phyloP scores from a whole-genome alignment of 768 basidiomycete species.

The Podaxis sp. region DNA sequence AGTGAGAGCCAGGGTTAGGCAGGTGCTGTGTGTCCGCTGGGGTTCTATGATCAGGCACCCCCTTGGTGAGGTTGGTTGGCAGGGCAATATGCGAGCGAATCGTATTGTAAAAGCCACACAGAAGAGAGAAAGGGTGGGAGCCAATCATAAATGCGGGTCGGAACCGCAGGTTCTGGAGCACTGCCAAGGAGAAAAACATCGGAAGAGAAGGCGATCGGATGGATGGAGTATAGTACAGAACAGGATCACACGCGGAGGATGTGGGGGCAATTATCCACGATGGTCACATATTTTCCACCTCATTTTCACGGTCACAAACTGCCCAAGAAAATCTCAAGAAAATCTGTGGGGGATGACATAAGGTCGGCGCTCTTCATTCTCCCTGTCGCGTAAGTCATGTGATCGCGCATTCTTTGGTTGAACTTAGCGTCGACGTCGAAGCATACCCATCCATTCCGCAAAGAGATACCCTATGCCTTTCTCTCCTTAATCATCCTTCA shows the following conservation, averaged over 20 bases:
- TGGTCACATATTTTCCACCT: neutral
- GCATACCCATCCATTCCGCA: conserved; percentile 3
- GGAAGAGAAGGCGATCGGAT: neutral
- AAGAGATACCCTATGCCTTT: conserved; percentile 16
- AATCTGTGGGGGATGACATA: conserved; percentile 1
- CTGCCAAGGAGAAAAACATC: neutral
- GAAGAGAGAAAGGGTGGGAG: neutral
- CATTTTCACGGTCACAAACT: neutral
- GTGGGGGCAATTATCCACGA: neutral
- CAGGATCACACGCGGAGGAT: neutral
- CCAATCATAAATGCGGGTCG: neutral
- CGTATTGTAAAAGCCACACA: neutral
- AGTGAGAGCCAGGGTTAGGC: too few species aligned
- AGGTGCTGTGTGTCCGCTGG: too few species aligned
- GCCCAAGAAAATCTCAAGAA: too few species aligned
- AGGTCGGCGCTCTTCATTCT: conserved; percentile 1
- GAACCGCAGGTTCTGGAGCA: neutral
- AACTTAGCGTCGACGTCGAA: conserved; percentile 3
- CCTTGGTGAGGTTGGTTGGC: neutral
- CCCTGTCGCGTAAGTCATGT: conserved; percentile 7
- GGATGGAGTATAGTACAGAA: neutral
- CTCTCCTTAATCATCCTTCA: conserved; percentile 12
- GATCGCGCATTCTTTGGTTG: conserved; percentile 16
- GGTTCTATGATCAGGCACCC: too few species aligned
- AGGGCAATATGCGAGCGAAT: neutral